Evolutionary conservation across 345 rosid species (phyloP), one percentile per base, ranked within the genome.

Genomic region (Boechera divaricarpa): DNA sequence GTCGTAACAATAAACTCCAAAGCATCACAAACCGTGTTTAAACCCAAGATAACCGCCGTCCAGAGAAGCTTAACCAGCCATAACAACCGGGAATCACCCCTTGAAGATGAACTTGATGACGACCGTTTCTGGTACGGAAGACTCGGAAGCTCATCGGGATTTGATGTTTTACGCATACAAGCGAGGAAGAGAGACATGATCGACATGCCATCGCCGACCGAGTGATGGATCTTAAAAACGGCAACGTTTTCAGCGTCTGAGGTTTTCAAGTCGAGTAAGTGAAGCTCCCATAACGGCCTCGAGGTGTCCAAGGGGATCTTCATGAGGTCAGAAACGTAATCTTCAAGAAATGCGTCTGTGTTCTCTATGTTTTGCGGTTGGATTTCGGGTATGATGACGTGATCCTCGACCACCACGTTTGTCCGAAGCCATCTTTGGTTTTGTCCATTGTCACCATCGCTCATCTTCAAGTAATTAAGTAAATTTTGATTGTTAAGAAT

Each of bases 281-380:
- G 97, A 36, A 91, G 48, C 61, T 91, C 92, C 94, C 97, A 91
- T 16, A 87, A 67, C 4, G 92, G 97, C 44, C 81, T 84, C 1
- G 90, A 82, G 31, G 44, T 3, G 78, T 89, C 91, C 65, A 91
- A 13, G 0, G 91, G 86, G 3, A 64, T 65, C 49, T 77, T 78
- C 26, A 88, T 83, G 24, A 86, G 78, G 59, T 85, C 70, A 1
- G 94, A 84, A 31, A 85, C 60, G 77, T 91, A 87, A 63, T 89
- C 86, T 54, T 86, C 92, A 1, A 91, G 74, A 21, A 84, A 87
- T 44, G 73, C 70, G 63, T 85, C 84, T 1, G 91, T 77, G 6
- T 73, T 80, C 31, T 78, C 87, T 82, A 81, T 74, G 33, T 64
- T 29, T 21, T 73, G 38, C 1, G 54, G 52, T 63, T 85, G 85